phyloP scores from a whole-genome alignment of 495 filamentous ascomycete species.

The Tetracladium setigerum region DNA sequence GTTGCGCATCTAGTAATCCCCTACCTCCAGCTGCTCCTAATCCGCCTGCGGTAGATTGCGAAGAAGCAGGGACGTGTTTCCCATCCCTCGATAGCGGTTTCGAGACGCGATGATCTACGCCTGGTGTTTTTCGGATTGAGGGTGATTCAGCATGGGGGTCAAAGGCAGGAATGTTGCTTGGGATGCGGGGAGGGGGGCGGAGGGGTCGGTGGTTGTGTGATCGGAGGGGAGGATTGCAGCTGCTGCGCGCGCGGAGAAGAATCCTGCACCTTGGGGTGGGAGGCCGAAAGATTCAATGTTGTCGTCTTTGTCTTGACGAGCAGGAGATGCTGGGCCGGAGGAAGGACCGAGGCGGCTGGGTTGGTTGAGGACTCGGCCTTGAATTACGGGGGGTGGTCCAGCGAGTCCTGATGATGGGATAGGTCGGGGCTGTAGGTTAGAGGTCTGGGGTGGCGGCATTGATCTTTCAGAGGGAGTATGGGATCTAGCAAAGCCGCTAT shows the following conservation, averaged over 20 bases:
- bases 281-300: not conserved
- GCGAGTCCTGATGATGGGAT: not conserved
- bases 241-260: conserved; percentile 72
- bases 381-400: conserved; percentile 4
- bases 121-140: conserved; percentile 80
- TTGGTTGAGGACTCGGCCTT: conserved; percentile 17
- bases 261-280: conserved; percentile 41
- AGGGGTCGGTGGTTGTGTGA: conserved; percentile 17
- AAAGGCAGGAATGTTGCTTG: conserved; percentile 48
- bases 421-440: not conserved
- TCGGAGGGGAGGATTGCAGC: conserved; percentile 25
- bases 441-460: conserved; percentile 5
- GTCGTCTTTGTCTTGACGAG: not conserved
- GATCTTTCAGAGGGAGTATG: conserved; percentile 8
- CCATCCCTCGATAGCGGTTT: conserved; percentile 18
- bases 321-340: conserved; percentile 16
- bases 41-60: conserved; percentile 21
- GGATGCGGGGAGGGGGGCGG: conserved; percentile 22
- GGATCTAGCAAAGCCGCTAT: conserved; percentile 14
- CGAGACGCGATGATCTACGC: conserved; percentile 58
- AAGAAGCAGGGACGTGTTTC: conserved; percentile 20
- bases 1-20: conserved; percentile 48
- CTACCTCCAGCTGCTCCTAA: conserved; percentile 1
- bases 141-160: conserved; percentile 79
- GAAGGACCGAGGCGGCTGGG: conserved; percentile 13